Evolutionary conservation across 768 basidiomycete genomes (phyloP).

Genomic region (Tricholoma sp.): DNA sequence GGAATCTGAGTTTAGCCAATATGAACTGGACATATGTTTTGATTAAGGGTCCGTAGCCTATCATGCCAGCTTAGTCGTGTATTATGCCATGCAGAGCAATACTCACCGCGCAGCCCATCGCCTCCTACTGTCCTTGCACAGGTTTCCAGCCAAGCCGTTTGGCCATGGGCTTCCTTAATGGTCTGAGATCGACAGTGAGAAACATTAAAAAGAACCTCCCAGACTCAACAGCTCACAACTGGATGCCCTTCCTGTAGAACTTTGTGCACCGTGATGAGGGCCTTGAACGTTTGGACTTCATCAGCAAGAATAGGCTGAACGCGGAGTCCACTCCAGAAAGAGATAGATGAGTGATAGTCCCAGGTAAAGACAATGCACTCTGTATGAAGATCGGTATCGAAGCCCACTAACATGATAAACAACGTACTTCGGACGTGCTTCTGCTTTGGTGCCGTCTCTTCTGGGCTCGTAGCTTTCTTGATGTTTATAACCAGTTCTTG

Average conservation of each 20-base stretch:
- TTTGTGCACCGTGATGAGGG: constrained; percentile 96
- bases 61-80: background rate
- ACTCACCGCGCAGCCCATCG: constrained; percentile 71
- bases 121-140: constrained; percentile 84
- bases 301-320: constrained; percentile 97
- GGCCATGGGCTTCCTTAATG: constrained; percentile 93
- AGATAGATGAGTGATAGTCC: constrained; percentile 97
- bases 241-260: constrained; percentile 97
- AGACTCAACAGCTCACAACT: constrained; percentile 45
- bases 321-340: constrained; percentile 95
- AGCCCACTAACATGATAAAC: constrained; percentile 1
- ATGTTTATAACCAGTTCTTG: constrained; percentile 90
- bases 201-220: background rate
- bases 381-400: constrained; percentile 26
- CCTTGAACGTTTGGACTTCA: constrained; percentile 98
- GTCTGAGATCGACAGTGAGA: constrained; percentile 47
- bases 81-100: background rate
- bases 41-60: constrained; percentile 91
- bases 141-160: constrained; percentile 97
- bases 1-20: constrained; percentile 92
- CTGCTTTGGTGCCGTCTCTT: constrained; percentile 97
- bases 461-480: constrained; percentile 95
- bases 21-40: constrained; percentile 96
- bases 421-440: constrained; percentile 96
- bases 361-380: constrained; percentile 99